Evolutionary conservation across 202 grass and related monocot genomes (phyloP), one percentile per base, ranked within the genome.

Genomic region (Saccharum hybrid): DNA sequence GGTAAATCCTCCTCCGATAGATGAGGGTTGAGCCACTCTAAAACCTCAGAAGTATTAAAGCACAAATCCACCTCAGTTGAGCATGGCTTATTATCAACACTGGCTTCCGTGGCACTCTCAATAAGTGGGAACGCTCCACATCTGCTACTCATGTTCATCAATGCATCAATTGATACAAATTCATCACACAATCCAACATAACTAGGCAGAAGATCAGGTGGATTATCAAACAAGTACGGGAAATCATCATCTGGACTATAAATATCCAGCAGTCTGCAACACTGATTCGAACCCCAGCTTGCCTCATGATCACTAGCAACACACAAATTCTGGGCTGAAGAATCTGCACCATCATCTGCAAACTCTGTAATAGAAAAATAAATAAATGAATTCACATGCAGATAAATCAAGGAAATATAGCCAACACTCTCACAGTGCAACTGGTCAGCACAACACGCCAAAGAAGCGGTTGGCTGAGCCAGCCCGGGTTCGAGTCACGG

Each of bases 11-110:
- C 86, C 31, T 86, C 77, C 1, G 80, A 22, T 7, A 90, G 45
- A 70, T 90, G 81, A 80, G 80, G 93, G 76, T 92, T 86, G 66
- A 86, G 84, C 83, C 77, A 88, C 14, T 90, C 90, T 60, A 86
- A 73, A 8, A 88, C 88, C 77, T 92, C 93, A 48, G 84, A 70
- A 40, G 73, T 82, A 77, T 70, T 77, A 85, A 75, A 86, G 72
- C 62, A 83, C 37, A 82, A 68, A 76, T 74, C 84, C 7, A 39
- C 76, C 51, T 78, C 87, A 79, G 54, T 84, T 66, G 63, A 60
- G 75, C 49, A 85, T 66, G 70, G 60, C 56, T 92, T 86, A 81
- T 81, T 84, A 72, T 63, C 21, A 63, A 78, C 78, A 72, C 66
- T 74, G 4, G 34, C 74, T 85, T 86, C 89, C 0, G 21, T 21